Percentiles rank a stretch among this genome's conserved stretches.
phyloP scores from a whole-genome alignment of 2,329 filamentous ascomycete genomes.

The Cordyceps fumosorosea region DNA sequence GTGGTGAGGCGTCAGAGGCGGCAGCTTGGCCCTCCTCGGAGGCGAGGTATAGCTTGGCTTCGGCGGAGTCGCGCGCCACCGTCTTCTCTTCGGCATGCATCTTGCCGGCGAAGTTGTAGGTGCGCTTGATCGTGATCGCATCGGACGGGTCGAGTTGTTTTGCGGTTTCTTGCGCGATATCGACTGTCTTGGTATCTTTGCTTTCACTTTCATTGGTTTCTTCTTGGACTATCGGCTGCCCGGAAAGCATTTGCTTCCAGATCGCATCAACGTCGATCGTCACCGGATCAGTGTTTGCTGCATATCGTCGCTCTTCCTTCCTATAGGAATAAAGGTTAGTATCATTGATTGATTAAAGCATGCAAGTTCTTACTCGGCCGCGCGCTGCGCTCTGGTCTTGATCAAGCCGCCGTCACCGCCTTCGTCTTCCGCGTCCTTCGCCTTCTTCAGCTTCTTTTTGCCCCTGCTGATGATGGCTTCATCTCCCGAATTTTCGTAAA shows the following conservation, averaged over 20 bases:
- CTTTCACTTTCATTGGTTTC: neutral
- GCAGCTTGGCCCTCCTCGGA: constrained; percentile 33
- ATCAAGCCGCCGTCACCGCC: constrained; percentile 57
- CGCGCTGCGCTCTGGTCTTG: constrained; percentile 66
- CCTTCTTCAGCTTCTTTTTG: constrained; percentile 43
- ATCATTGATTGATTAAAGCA: neutral
- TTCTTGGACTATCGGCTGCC: constrained; percentile 18
- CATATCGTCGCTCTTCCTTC: constrained; percentile 50
- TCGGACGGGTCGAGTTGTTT: constrained; percentile 23
- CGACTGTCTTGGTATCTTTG: neutral
- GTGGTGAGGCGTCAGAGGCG: constrained; percentile 21
- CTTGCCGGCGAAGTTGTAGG: constrained; percentile 69
- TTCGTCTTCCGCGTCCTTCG: constrained; percentile 43
- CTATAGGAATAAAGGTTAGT: constrained; percentile 26
- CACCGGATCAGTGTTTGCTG: constrained; percentile 49
- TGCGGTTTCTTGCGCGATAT: constrained; percentile 9
- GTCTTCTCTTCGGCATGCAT: constrained; percentile 66
- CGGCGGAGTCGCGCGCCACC: constrained; percentile 57
- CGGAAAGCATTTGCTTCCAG: constrained; percentile 60
- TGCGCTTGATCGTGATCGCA: constrained; percentile 60
- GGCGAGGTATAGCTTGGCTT: constrained; percentile 57
- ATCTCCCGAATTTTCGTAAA: constrained; percentile 64
- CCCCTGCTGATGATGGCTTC: constrained; percentile 61
- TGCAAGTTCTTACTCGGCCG: constrained; percentile 45
- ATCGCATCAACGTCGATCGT: constrained; percentile 67